phyloP scores from a whole-genome alignment of 2,329 filamentous ascomycete species.

The Cyphellophora europaea region DNA sequence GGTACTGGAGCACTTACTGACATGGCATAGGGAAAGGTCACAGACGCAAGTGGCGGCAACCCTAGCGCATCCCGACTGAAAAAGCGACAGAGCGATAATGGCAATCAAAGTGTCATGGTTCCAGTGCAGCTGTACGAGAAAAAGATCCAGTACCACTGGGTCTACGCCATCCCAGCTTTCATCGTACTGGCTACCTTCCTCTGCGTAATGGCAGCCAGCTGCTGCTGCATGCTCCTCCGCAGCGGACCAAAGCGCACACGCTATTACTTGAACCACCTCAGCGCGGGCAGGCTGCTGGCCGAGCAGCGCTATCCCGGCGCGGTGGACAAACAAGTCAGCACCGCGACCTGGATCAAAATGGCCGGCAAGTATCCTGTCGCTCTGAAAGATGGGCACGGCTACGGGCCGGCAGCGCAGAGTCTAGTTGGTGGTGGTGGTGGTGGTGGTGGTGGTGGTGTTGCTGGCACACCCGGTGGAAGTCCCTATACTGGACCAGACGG shows the following conservation, averaged over 20 bases:
- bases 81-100: not conserved
- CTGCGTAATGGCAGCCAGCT: not conserved
- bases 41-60: not conserved
- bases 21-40: not conserved
- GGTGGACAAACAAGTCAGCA: constrained; percentile 1
- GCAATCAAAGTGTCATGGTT: not conserved
- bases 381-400: not conserved
- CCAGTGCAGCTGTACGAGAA: constrained; percentile 20
- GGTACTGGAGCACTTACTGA: no score
- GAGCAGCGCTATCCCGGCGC: not conserved
- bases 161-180: constrained; percentile 26
- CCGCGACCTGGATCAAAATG: not conserved
- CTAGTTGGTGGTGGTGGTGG: not conserved
- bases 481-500: no score
- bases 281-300: not conserved
- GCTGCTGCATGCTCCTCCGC: not conserved
- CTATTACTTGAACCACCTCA: not conserved
- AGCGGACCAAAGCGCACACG: not conserved
- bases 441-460: not conserved
- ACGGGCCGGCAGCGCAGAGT: not conserved
- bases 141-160: constrained; percentile 24
- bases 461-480: no score
- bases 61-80: not conserved
- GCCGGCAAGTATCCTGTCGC: not conserved
- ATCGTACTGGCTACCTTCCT: constrained; percentile 5